phyloP scores from a whole-genome alignment of 139 green algal genomes.

The Haematococcus sp. region DNA sequence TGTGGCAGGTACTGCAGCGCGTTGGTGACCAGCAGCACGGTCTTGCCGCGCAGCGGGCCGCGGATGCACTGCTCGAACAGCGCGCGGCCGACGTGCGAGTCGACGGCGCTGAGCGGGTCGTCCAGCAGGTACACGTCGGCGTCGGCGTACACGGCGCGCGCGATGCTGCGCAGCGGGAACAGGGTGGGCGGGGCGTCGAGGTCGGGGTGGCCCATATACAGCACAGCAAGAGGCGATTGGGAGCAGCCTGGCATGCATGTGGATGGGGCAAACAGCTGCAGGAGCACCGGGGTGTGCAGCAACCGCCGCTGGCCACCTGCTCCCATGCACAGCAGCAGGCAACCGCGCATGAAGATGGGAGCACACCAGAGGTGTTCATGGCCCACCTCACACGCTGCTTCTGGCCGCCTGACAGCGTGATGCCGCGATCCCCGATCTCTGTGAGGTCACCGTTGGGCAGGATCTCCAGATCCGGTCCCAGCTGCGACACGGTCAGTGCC shows the following conservation, averaged over 20 bases:
- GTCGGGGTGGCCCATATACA: too few species aligned
- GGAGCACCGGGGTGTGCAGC: too few species aligned
- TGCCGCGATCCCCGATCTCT: slow-evolving; percentile 92
- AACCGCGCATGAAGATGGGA: too few species aligned
- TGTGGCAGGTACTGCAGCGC: slow-evolving; percentile 78
- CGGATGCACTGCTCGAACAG: slow-evolving; percentile 72
- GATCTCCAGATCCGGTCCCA: slow-evolving; percentile 69
- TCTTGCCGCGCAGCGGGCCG: slow-evolving; percentile 45
- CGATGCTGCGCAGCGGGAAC: slow-evolving; percentile 46
- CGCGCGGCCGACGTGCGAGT: slow-evolving; percentile 83
- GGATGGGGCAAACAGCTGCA: too few species aligned
- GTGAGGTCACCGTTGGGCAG: slow-evolving; percentile 79
- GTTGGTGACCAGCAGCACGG: slow-evolving; percentile 83
- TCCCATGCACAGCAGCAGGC: too few species aligned
- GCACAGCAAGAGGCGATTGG: too few species aligned
- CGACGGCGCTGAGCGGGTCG: slow-evolving; percentile 85
- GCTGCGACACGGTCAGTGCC: slow-evolving; percentile 27
- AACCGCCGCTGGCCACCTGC: too few species aligned
- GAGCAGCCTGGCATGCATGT: too few species aligned
- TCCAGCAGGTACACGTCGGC: slow-evolving; percentile 92
- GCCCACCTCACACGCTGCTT: slow-evolving; percentile 10
- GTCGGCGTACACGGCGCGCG: slow-evolving; percentile 81
- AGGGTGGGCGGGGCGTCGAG: too few species aligned
- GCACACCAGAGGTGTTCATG: too few species aligned
- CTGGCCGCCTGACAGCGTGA: slow-evolving; percentile 91